Evolutionary conservation across 768 basidiomycete genomes (phyloP), one percentile per base, ranked within the genome.

Genomic region (Tephrocybe sp.): DNA sequence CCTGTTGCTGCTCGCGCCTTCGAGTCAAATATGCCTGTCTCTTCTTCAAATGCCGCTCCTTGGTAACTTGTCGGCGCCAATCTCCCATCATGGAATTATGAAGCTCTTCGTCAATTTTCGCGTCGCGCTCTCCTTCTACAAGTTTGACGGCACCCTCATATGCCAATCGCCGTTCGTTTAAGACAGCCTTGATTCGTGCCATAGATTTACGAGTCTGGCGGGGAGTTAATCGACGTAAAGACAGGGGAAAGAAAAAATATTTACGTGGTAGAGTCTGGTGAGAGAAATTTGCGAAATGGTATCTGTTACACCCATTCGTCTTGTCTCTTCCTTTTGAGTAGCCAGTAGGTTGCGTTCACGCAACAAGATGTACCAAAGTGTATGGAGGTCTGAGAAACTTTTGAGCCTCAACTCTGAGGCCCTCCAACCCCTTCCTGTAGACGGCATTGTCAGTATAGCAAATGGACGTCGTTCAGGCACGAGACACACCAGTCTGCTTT

Each of bases 161-260:
- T 8, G 91, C 92, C 19, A 92, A 65, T 39, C 94, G 79, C 32
- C 97, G 85, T 64, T 98, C 95, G 62, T 92, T 92, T 43, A 98
- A 74, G 17, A 98, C 84, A 52, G 80, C 84, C 67, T 98, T 98
- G 67, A 98, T 92, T 16, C 92, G 84, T n/a, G 91, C 92, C 93
- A 97, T 96, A 16, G 91, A 87, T 74, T 94, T 96, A 17, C 89
- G 87, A 68, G 85, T 87, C 93, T 97, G 56, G 26, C 9, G 44
- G 26, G 48, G 47, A 3, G 4, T 41, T 46, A 20, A 53, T 40
- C 9, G 5, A 44, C 26, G 31, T 17, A 46, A 19, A 39, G 22
- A 39, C 19, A 22, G 31, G 30, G 48, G 7, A 32, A 31, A 12
- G 17, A 5, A 16, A 8, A 20, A 33, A 45, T 31, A 64, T 76